Conservation (phyloP, 495 filamentous ascomycete species). For the Neurospora sp. region DNA sequence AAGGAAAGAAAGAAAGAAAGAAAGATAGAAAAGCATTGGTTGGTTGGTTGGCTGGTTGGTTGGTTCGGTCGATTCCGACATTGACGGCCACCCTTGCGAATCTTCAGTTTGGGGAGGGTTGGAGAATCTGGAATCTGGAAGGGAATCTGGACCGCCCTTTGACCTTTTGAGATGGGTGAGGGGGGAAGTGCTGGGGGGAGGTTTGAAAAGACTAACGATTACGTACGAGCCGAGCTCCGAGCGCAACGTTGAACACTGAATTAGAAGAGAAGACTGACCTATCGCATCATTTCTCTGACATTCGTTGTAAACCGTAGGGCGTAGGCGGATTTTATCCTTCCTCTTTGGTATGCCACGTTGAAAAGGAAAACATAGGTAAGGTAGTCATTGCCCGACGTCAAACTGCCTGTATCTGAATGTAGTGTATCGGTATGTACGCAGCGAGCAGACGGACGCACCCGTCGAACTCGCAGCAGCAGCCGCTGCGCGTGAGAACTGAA, state of each 20-base stretch:
- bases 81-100: not conserved
- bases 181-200: not conserved
- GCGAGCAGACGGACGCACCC: not conserved
- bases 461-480: not conserved
- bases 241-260: not conserved
- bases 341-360: not conserved
- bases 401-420: not conserved
- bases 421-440: not conserved
- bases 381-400: not conserved
- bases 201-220: not conserved
- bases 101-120: not conserved
- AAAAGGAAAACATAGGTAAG: no score
- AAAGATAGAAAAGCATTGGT: not conserved
- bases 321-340: not conserved
- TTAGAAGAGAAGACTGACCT: no score
- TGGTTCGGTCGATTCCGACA: not conserved
- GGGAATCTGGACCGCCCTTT: not conserved
- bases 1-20: not conserved
- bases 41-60: not conserved
- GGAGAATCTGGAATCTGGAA: not conserved
- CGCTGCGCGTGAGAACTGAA: no score
- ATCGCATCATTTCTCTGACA: not conserved
- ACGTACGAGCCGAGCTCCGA: not conserved
- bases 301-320: not conserved
- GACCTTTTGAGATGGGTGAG: not conserved